Evolutionary conservation across 2,329 filamentous ascomycete genomes (phyloP).

Genomic region (Botrytis aclada): DNA sequence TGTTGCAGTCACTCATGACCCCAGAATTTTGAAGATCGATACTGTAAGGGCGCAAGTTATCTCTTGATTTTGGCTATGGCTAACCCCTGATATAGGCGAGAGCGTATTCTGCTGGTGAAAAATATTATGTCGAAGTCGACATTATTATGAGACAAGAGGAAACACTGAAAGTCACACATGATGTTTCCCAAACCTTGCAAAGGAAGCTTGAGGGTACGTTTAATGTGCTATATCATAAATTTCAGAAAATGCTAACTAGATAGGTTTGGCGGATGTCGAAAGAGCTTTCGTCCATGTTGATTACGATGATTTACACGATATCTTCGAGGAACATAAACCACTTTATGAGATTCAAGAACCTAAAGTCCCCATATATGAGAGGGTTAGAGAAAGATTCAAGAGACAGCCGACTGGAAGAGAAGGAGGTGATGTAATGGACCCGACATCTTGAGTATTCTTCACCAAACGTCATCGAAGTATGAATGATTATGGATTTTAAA

Average conservation of each 20-base stretch:
- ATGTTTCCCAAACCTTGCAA: conserved; percentile 90
- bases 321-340: conserved; percentile 19
- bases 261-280: conserved; percentile 76
- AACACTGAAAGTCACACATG: conserved; percentile 76
- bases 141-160: conserved; percentile 83
- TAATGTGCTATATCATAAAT: not conserved
- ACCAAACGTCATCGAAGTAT: not conserved
- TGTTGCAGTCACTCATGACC: conserved; percentile 88
- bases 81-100: conserved; percentile 10
- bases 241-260: not conserved
- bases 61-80: not conserved
- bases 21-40: conserved; percentile 79
- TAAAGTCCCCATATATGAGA: conserved; percentile 9
- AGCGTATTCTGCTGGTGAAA: conserved; percentile 31
- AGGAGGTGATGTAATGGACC: not conserved
- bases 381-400: conserved; percentile 16
- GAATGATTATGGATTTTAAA: not conserved
- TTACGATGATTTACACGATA: conserved; percentile 58
- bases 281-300: conserved; percentile 95
- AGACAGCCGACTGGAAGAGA: not conserved
- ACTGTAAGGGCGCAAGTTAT: conserved; percentile 45
- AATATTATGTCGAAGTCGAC: conserved; percentile 92
- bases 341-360: conserved; percentile 18
- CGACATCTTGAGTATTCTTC: not conserved
- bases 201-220: conserved; percentile 75